Evolutionary conservation across 352 stramenopile genomes (phyloP), one percentile per base, ranked within the genome.

Genomic region (Achlya hypogyna): DNA sequence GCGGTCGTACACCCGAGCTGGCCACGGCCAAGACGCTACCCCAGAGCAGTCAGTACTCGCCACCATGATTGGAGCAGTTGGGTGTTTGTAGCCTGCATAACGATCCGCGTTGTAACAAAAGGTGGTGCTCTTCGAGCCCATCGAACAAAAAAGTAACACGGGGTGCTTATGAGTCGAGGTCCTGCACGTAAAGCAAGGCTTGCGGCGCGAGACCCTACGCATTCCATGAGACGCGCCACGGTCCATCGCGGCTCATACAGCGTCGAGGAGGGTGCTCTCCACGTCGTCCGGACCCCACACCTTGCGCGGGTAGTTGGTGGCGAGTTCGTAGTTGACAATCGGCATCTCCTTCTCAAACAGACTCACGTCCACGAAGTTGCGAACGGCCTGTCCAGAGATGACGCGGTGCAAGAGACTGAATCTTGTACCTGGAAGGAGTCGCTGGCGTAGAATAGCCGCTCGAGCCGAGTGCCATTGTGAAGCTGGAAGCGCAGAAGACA

Each of bases 291-390:
- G 75, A 0, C 82, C 80, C 63, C 87, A 93, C 1, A 78, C 73
- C 52, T 82, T 86, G 63, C 91, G 89, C 0, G 85, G 85, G 52
- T 86, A 94, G 64, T 91, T 94, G n/a, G 85, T 94, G 27, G 83
- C 83, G 63, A 94, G 65, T 53, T 94, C 85, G 64, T 91, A 94
- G 71, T 87, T 86, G 14, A 68, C 75, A 62, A 94, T 92, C 40
- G 75, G 22, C 63, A 94, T 87, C 5, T 81, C 72, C 18, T 82
- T 81, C 70, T 94, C 82, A 58, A 86, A 85, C 59, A 94, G 89
- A 71, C 78, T 75, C 0, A 94, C 85, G 54, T 94, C 85, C 27
- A 94, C 75, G 38, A 87, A 94, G 69, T 90, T 82, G 14, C 85
- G 85, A 51, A 91, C 81, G 12, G 72, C 81, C 63, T 89, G 76